Evolutionary conservation across 495 filamentous ascomycete species (phyloP), one percentile per base, ranked within the genome.

Genomic region (Cetradonia linearis): DNA sequence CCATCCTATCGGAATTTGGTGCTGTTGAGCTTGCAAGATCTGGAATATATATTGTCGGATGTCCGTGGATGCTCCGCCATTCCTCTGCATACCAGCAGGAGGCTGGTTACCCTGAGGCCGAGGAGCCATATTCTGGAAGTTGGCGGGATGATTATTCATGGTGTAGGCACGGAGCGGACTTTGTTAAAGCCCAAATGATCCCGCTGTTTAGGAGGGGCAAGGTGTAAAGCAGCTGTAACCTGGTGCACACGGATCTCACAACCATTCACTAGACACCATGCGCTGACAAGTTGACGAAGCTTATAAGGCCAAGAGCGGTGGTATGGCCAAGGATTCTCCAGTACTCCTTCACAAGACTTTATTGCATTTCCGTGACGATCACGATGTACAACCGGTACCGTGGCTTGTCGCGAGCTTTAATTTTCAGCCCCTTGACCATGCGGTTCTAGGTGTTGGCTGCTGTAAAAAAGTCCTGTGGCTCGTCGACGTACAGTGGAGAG

Each of bases 1-100:
- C 78, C 78, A 81, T 56, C 77, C 78, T 31, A 63, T 67, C 33
- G 71, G 75, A 1, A 71, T 67, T n/a, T 71, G 72, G 63, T 77
- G 74, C 23, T 71, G 72, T 64, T 77, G 74, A 5, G 48, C 64
- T 55, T 72, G 67, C 52, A 80, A 61, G 31, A 68, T 66, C 49
- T 72, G 67, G 42, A 68, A 66, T 49, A 79, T 72, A 62, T 71
- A 68, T 27, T 62, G 65, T 61, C 74, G 69, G 44, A 78, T 71
- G 16, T 71, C 57, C 50, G 61, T 42, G 18, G 52, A 58, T 72
- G 67, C 42, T 18, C 62, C 63, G 59, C 67, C 73, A 40, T 76
- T 70, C 28, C 66, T 68, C 55, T 71, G 74, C 31, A 65, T 69
- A 36, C 62, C 60, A 54, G 59, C 69, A 61, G 67, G 68, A 66